phyloP scores from a whole-genome alignment of 2,329 filamentous ascomycete genomes.

The Diaporthe caulivora region DNA sequence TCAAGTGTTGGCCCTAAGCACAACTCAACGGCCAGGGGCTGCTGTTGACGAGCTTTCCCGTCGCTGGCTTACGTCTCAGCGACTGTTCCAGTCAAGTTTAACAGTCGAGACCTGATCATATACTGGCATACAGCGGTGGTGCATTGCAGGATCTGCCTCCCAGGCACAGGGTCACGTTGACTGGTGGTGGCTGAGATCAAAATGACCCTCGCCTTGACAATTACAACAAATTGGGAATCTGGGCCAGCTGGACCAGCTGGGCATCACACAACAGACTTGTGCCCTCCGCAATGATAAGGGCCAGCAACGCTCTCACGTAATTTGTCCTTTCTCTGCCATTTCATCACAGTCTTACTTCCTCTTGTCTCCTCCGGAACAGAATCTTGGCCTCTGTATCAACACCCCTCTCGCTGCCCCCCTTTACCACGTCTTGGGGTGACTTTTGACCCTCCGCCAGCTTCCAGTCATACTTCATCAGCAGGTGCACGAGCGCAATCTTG shows the following conservation, averaged over 20 bases:
- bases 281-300: neutral
- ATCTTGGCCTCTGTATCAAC: constrained; percentile 14
- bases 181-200: neutral
- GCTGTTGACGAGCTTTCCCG: neutral
- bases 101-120: neutral
- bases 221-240: neutral
- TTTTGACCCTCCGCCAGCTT: constrained; percentile 35
- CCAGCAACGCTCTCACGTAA: neutral
- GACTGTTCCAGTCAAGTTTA: too few relatives aligned
- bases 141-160: neutral
- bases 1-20: neutral
- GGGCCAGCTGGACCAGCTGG: neutral
- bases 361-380: constrained; percentile 21
- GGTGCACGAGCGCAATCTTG: constrained; percentile 43
- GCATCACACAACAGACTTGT: neutral
- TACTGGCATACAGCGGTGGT: neutral
- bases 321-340: neutral
- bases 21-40: neutral
- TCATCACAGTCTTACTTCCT: constrained; percentile 14
- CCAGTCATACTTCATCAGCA: constrained; percentile 38
- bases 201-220: neutral
- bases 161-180: neutral
- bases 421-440: constrained; percentile 19
- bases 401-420: constrained; percentile 14
- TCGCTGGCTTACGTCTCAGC: neutral